A percentile compares a stretch with the other conserved stretches of the same genome.
phyloP scores from a whole-genome alignment of 495 filamentous ascomycete species.

The Neurospora sp. region DNA sequence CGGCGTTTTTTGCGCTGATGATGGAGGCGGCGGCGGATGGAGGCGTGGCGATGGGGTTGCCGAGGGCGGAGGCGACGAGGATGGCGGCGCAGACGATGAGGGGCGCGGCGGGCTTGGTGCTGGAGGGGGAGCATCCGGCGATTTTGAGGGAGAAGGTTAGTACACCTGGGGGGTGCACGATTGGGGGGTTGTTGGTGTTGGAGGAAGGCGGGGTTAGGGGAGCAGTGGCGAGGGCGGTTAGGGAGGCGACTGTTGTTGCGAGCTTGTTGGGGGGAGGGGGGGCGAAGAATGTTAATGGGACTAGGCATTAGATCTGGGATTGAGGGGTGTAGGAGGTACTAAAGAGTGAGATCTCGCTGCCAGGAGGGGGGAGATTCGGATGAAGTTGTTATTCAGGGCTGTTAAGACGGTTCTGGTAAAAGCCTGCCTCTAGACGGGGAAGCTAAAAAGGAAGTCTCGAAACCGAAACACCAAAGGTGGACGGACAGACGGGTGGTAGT shows the following conservation, averaged over 20 bases:
- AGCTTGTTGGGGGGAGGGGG: slow-evolving; percentile 53
- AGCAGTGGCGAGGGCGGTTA: slow-evolving; percentile 59
- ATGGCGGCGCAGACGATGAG: slow-evolving; percentile 76
- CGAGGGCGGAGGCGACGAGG: slow-evolving; percentile 60
- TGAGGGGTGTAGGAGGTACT: not conserved
- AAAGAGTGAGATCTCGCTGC: not conserved
- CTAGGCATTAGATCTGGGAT: not conserved
- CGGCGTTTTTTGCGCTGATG: slow-evolving; percentile 70
- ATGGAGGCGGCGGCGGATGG: slow-evolving; percentile 70
- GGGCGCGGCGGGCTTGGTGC: slow-evolving; percentile 61
- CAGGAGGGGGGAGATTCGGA: not conserved
- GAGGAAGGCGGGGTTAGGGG: slow-evolving; percentile 68
- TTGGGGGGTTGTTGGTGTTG: slow-evolving; percentile 62
- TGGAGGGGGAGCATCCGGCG: slow-evolving; percentile 67
- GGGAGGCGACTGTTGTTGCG: slow-evolving; percentile 68
- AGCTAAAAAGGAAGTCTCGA: not conserved
- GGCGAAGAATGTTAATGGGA: slow-evolving; percentile 35
- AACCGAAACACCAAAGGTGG: not conserved
- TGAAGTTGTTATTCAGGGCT: not conserved
- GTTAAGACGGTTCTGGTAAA: not conserved
- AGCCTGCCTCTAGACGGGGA: not conserved
- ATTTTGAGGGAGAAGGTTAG: slow-evolving; percentile 66
- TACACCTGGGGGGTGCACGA: slow-evolving; percentile 74
- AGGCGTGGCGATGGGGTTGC: slow-evolving; percentile 71
- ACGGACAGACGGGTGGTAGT: not conserved